Evolutionary conservation across 768 basidiomycete species (phyloP), one percentile per base, ranked within the genome.

Genomic region (Gymnopilus junonius): DNA sequence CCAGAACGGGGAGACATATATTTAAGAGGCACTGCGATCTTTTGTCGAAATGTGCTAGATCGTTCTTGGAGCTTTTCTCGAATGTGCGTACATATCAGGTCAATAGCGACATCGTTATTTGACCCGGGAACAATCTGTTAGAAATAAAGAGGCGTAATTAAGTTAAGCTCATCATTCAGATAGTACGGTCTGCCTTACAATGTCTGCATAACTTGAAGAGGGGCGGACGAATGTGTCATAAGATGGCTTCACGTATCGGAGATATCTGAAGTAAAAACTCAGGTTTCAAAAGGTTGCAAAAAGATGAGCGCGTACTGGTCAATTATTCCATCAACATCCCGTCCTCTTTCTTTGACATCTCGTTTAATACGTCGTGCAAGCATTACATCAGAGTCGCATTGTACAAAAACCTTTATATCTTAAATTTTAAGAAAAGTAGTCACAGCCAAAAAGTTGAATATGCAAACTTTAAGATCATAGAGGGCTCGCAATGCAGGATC

Each of bases 351-450:
- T 69, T 87, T 85, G 17, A 93, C 86, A 70, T 99, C 97, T 58
- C 97, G 83, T 65, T 86, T 82, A 58, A 99, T 91, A 39, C 97
- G 87, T 61, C 97, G 87, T 1, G 97, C 94, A 51, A 99, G 89
- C 97, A 99, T 99, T 21, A 99, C 79, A 74, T 99, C 97, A 8
- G 95, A 91, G 73, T 99, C 95, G 62, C 91, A 93, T 80, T 97
- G 93, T 7, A 95, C 94, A 65, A 94, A 95, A 4, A 95, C 82
- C 91, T 93, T 58, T 50, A 12, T 43, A 32, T 37, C 8, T 34
- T 54, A 17, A 31, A 45, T 0, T 43, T 54, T 15, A 34, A 51
- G 7, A 32, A 37, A 3, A 8, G 11, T 20, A 34, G 12, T 42
- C 10, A 31, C 59, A 8, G 37, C 31, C 0, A 4, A 43, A 50